These are phyloP conservation scores for Hymenoscyphus infarciens DNA, from an alignment of 2,329 filamentous ascomycete species.

Conservation along the genomic window DNA sequence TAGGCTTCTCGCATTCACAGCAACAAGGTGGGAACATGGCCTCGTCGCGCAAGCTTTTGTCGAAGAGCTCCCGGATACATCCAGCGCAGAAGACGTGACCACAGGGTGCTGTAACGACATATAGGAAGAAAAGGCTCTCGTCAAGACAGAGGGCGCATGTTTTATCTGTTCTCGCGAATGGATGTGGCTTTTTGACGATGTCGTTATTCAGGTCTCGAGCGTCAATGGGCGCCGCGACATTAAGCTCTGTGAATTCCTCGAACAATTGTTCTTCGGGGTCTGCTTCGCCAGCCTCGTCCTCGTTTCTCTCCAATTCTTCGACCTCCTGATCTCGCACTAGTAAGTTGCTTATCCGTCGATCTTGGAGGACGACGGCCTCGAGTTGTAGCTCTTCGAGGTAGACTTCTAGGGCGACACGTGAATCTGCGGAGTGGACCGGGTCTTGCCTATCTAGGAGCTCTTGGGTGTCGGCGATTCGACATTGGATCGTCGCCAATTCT, in stretches of 20 bases:
- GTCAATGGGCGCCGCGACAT: not conserved
- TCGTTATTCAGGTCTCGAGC: not conserved
- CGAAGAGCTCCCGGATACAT: not conserved
- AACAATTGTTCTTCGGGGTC: not conserved
- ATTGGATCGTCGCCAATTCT: not conserved
- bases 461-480: not conserved
- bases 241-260: not conserved
- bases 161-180: not conserved
- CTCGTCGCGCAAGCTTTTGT: not conserved
- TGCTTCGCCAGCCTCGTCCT: not conserved
- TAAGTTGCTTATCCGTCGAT: not conserved
- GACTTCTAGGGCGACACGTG: not conserved
- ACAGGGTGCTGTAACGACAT: not conserved
- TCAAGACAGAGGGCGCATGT: not conserved
- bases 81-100: not conserved
- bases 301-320: not conserved
- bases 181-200: not conserved
- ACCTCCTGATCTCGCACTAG: not conserved
- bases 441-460: not conserved
- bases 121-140: not conserved
- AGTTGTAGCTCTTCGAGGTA: not conserved
- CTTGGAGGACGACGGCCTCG: not conserved
- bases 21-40: not conserved
- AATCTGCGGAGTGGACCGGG: not conserved
- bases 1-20: not conserved